These are phyloP conservation scores for Smallanthus sonchifolius DNA, from an alignment of 129 eudicot species.

Conservation along the genomic window DNA sequence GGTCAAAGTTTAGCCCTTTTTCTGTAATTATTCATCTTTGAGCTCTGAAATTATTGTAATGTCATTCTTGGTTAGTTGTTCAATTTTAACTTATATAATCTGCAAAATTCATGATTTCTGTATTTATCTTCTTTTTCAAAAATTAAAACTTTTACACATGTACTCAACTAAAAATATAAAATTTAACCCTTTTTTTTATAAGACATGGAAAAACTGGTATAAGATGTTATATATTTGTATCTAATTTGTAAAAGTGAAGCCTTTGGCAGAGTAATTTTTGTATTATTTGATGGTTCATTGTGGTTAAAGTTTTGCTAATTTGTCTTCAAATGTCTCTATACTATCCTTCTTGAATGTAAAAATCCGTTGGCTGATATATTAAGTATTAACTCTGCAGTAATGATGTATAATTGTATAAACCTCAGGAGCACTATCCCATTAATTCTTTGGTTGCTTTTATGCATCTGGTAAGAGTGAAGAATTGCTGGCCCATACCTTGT, in stretches of 20 bases:
- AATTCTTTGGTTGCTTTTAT: conserved; percentile 1
- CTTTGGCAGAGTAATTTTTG: too few relatives aligned
- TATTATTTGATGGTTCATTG: too few relatives aligned
- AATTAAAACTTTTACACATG: too few relatives aligned
- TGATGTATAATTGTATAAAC: conserved; percentile 4
- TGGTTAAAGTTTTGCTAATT: neutral
- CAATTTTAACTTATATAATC: too few relatives aligned
- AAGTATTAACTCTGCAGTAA: neutral
- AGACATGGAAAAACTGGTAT: neutral
- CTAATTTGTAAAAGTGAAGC: neutral
- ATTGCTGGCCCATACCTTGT: conserved; percentile 1
- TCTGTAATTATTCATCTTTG: too few relatives aligned
- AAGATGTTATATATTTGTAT: neutral
- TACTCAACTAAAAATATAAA: too few relatives aligned
- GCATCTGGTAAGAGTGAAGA: neutral
- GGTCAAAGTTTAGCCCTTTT: too few relatives aligned
- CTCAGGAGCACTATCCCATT: conserved; percentile 6
- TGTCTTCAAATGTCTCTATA: neutral
- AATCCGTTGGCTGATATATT: neutral
- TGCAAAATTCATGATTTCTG: too few relatives aligned
- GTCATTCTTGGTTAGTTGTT: too few relatives aligned
- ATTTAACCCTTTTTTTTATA: too few relatives aligned
- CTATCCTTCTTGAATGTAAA: neutral
- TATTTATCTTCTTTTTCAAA: too few relatives aligned
- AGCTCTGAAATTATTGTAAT: too few relatives aligned